Percentiles rank a stretch among this genome's conserved stretches.
Evolutionary conservation across 2,329 filamentous ascomycete genomes (phyloP).

Genomic region (Fusarium sp.): DNA sequence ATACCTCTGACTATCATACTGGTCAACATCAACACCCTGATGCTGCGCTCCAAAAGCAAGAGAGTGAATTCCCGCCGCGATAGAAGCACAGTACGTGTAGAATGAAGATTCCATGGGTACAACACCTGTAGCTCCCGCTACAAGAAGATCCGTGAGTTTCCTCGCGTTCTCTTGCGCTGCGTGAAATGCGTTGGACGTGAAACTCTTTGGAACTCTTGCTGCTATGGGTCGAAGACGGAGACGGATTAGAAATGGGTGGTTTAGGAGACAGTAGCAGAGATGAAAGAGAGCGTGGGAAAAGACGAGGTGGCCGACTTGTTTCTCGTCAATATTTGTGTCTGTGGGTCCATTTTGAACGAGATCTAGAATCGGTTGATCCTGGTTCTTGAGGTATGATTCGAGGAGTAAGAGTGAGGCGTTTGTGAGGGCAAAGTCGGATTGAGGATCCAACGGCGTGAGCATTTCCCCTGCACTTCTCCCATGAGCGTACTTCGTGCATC

Average conservation of each 20-base stretch:
- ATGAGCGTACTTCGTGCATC: background rate
- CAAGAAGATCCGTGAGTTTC: background rate
- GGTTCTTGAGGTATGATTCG: background rate
- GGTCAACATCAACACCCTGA: conserved; percentile 7
- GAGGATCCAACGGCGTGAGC: background rate
- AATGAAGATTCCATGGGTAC: background rate
- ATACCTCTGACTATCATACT: background rate
- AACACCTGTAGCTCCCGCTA: background rate
- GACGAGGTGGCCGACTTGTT: conserved; percentile 21
- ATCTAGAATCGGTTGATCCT: conserved; percentile 2
- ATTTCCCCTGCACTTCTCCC: background rate
- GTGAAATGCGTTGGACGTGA: background rate
- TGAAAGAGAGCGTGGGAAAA: conserved; percentile 30
- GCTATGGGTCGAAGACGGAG: background rate
- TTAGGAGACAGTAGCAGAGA: conserved; percentile 57
- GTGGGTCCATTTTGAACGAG: conserved; percentile 13
- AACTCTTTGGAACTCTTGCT: background rate
- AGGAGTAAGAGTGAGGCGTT: background rate
- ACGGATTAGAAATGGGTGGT: conserved; percentile 64
- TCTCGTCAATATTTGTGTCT: conserved; percentile 7
- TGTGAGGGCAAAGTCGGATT: background rate
- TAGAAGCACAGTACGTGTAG: background rate
- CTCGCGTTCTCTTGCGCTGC: background rate
- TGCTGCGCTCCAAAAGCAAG: conserved; percentile 16
- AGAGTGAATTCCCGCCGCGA: conserved; percentile 27